These are phyloP conservation scores for Porogramme epimiltina DNA, from an alignment of 1,284 basidiomycete genomes.

Conservation along the genomic window DNA sequence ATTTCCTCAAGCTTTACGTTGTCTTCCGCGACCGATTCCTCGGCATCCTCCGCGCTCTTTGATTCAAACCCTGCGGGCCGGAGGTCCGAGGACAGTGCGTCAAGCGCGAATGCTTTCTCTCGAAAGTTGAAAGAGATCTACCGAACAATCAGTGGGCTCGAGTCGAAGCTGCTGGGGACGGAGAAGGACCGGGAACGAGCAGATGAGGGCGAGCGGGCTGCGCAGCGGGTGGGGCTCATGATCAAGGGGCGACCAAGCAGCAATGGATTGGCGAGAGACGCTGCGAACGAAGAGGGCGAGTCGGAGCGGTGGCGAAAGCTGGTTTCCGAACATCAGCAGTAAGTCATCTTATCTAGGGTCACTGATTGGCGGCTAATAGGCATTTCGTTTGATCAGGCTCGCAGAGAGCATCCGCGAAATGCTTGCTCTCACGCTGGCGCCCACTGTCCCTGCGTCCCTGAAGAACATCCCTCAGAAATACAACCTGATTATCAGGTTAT, in stretches of 20 bases:
- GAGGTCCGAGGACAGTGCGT: slow-evolving; percentile 49
- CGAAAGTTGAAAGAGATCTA: slow-evolving; percentile 81
- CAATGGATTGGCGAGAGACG: slow-evolving; percentile 31
- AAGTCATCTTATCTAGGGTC: slow-evolving; percentile 27
- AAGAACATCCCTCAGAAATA: slow-evolving; percentile 91
- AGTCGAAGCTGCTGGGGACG: slow-evolving; percentile 71
- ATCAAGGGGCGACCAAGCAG: slow-evolving; percentile 44
- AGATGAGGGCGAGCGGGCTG: slow-evolving; percentile 24
- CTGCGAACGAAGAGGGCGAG: slow-evolving; percentile 54
- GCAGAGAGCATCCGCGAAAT: slow-evolving; percentile 90
- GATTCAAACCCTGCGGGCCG: slow-evolving; percentile 36
- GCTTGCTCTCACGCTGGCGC: slow-evolving; percentile 83
- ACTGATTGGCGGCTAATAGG: background rate
- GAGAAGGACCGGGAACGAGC: slow-evolving; percentile 46
- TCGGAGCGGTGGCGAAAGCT: slow-evolving; percentile 66
- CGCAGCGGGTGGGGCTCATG: slow-evolving; percentile 43
- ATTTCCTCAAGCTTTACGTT: slow-evolving; percentile 76
- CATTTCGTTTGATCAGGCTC: slow-evolving; percentile 50
- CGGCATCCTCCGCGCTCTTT: slow-evolving; percentile 68
- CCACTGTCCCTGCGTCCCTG: slow-evolving; percentile 84
- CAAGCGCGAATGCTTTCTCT: slow-evolving; percentile 70
- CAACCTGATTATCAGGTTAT: slow-evolving; percentile 92
- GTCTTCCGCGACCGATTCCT: slow-evolving; percentile 70
- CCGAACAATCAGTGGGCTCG: slow-evolving; percentile 71
- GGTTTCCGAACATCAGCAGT: slow-evolving; percentile 74